Evolutionary conservation across 1,284 basidiomycete genomes (phyloP).

Genomic region (Lentinus polychrous): DNA sequence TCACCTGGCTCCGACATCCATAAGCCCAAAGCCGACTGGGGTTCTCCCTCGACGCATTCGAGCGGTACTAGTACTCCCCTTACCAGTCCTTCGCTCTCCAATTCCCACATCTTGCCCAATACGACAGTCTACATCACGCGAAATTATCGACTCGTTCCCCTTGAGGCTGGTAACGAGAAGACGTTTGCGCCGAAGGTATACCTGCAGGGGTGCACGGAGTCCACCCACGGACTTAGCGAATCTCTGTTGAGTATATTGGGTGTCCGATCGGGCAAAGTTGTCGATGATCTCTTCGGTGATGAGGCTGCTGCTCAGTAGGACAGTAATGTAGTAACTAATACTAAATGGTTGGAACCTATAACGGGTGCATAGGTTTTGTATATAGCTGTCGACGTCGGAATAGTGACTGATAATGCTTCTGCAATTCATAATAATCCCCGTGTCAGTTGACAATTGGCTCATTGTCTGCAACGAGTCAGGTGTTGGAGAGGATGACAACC

Average conservation of each 20-base stretch:
- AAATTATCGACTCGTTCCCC: conserved; percentile 37
- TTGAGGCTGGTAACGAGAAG: conserved; percentile 11
- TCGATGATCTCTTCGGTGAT: conserved; percentile 30
- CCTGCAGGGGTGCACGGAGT: conserved; percentile 50
- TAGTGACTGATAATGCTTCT: too few species aligned
- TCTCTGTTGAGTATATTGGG: conserved; percentile 47
- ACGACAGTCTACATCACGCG: conserved; percentile 38
- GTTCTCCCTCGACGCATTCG: conserved; percentile 10
- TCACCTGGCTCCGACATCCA: conserved; percentile 10
- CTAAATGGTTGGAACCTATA: too few species aligned
- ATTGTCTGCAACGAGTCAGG: too few species aligned
- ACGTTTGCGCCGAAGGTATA: conserved; percentile 39
- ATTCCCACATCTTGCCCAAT: conserved; percentile 14
- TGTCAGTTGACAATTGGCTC: too few species aligned
- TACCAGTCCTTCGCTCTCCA: conserved; percentile 14
- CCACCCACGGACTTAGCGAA: conserved; percentile 53
- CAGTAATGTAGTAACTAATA: too few species aligned
- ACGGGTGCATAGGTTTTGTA: too few species aligned
- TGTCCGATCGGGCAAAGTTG: conserved; percentile 42
- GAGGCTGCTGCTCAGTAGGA: not conserved
- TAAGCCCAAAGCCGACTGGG: conserved; percentile 8
- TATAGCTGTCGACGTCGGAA: not conserved
- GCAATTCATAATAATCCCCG: too few species aligned
- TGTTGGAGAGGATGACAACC: too few species aligned
- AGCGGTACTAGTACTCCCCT: conserved; percentile 9